A percentile compares a stretch with the other conserved stretches of the same genome.
These are phyloP conservation scores for Bolboschoenus planiculmis DNA, from an alignment of 176 grass and related monocot genomes.

Conservation along the genomic window DNA sequence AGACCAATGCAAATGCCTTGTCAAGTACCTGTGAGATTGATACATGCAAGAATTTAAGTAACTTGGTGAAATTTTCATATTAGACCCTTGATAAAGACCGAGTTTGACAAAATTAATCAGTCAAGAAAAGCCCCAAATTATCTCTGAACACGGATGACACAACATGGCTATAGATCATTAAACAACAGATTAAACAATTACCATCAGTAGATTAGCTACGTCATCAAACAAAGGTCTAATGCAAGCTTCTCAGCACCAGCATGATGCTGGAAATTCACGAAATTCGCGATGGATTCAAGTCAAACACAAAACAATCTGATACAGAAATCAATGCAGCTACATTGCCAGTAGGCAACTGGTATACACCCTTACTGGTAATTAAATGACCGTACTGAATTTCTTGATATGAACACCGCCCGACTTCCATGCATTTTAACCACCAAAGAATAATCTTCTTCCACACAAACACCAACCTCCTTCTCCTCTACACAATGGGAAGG, in stretches of 20 bases:
- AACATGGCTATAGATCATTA: background rate
- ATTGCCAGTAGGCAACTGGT: background rate
- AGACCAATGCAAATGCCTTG: slow-evolving; percentile 65
- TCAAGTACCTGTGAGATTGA: slow-evolving; percentile 48
- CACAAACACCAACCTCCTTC: background rate
- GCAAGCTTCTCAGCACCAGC: background rate
- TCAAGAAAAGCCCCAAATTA: background rate
- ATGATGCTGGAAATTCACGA: background rate
- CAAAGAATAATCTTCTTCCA: background rate
- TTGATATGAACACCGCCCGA: background rate
- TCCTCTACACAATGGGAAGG: background rate
- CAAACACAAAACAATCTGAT: background rate
- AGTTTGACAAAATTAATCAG: background rate
- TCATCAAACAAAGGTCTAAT: background rate
- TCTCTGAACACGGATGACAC: background rate
- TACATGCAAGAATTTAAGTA: background rate
- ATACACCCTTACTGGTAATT: slow-evolving; percentile 9
- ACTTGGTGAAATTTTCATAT: background rate
- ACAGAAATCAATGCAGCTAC: background rate
- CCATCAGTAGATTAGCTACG: background rate
- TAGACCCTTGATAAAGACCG: background rate
- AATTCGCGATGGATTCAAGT: background rate
- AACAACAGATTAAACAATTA: background rate
- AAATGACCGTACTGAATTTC: background rate
- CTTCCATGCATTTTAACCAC: background rate